phyloP scores from a whole-genome alignment of 108 stramenopile species.

The Parmales sp. region DNA sequence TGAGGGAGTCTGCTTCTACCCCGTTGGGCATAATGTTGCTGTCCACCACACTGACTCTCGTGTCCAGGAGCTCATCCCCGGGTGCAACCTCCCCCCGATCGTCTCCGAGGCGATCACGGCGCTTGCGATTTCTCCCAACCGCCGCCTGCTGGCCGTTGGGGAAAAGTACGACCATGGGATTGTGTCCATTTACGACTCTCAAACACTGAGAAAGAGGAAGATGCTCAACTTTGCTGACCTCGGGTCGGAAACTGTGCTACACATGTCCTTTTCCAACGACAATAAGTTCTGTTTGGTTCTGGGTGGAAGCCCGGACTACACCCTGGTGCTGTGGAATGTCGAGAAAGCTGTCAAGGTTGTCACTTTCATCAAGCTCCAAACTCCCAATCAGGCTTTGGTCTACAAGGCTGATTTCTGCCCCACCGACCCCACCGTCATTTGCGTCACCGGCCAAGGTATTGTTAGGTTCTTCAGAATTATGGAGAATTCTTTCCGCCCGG shows the following conservation, averaged over 20 bases:
- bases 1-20: constrained; percentile 32
- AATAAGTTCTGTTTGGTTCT: constrained; percentile 33
- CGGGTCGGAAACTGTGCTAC: constrained; percentile 15
- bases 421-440: constrained; percentile 30
- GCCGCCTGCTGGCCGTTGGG: constrained; percentile 29
- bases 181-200: constrained; percentile 33
- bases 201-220: constrained; percentile 28
- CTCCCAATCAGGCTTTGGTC: constrained; percentile 16
- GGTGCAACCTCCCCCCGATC: constrained; percentile 16
- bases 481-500: constrained; percentile 7
- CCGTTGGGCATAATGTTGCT: constrained; percentile 33
- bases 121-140: constrained; percentile 25
- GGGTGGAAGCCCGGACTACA: constrained; percentile 43
- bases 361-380: background rate
- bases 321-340: constrained; percentile 29
- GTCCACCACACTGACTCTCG: constrained; percentile 9
- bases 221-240: constrained; percentile 30
- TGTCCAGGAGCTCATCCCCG: background rate
- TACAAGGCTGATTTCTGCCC: constrained; percentile 36
- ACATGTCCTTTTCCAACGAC: constrained; percentile 34
- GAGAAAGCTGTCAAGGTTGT: constrained; percentile 33
- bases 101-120: constrained; percentile 23
- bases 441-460: constrained; percentile 36
- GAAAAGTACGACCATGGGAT: constrained; percentile 14
- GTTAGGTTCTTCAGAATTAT: constrained; percentile 32